Evolutionary conservation across 148 eudicot genomes (phyloP), one percentile per base, ranked within the genome.

Genomic region (Camellia japonica): DNA sequence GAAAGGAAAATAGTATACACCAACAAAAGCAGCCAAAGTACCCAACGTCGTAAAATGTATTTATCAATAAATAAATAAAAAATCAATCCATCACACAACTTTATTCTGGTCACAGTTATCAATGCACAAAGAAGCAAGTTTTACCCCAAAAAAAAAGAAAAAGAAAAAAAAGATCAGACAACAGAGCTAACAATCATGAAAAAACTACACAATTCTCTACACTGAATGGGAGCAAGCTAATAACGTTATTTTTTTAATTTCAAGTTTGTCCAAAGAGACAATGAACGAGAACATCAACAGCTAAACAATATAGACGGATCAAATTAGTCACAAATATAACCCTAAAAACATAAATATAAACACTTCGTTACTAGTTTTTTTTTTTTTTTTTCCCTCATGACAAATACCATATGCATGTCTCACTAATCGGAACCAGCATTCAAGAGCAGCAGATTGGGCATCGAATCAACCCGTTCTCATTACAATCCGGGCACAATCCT

Each of bases 391-490:
- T 15, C 12, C 16, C 10, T 42, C 73, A 59, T 9, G 14, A 78
- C 9, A 77, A 58, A n/a, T 52, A 52, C 84, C 82, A 70, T 54
- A 61, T 19, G 44, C 42, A 15, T 9, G 66, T 16, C 7, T 71
- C 13, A 46, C 19, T 16, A 19, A 56, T 20, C 4, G 55, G 51
- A 3, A 42, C 5, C 16, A 30, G 38, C 74, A 74, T 61, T 94
- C 91, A 95, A n/a, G 86, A 80, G 86, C 94, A 91, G 79, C 98
- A 95, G 67, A 75, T 80, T 4, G 94, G 90, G 81, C 98, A 95
- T 41, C 97, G 88, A 82, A 95, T 84, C 87, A 95, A 82, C 61
- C 98, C 98, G 43, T 95, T 95, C 85, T 95, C 97, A 76, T 95
- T 95, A 83, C 98, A 95, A 18, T 83, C 81, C 0, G 84, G 71